Evolutionary conservation across 2,329 filamentous ascomycete genomes (phyloP).

Genomic region (Sarocladium brachiariae): DNA sequence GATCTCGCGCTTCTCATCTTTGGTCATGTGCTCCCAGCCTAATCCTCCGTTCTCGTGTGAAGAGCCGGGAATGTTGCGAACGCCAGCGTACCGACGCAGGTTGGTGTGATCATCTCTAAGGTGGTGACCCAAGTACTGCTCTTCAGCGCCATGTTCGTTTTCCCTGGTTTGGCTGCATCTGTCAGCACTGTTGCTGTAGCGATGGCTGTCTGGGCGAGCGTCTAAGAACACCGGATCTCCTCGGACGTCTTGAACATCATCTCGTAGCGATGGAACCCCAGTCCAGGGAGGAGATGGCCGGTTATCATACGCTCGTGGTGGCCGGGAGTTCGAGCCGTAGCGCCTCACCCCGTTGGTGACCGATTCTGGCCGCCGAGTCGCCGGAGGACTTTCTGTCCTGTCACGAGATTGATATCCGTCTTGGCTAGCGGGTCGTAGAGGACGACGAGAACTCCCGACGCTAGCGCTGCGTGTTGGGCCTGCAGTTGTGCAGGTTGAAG

Average conservation of each 20-base stretch:
- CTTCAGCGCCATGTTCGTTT: no score
- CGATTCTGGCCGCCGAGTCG: neutral
- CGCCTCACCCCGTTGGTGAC: neutral
- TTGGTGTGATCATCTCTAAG: neutral
- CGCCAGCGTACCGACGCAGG: neutral
- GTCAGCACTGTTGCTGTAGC: neutral
- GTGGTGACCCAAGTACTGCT: no score
- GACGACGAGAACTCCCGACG: conserved; percentile 1
- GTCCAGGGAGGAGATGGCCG: neutral
- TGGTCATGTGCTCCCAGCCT: conserved; percentile 31
- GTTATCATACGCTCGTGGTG: neutral
- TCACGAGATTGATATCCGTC: neutral
- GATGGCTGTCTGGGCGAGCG: neutral
- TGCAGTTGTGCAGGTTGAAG: neutral
- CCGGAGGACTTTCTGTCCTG: neutral
- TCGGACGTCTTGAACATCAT: neutral
- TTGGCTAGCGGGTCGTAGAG: neutral
- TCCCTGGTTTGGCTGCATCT: neutral
- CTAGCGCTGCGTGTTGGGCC: neutral
- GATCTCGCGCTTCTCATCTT: conserved; percentile 34
- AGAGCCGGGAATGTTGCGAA: conserved; percentile 14
- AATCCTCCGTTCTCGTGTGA: conserved; percentile 16
- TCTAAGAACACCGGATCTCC: neutral
- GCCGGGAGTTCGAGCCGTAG: neutral
- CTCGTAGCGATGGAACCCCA: neutral